phyloP scores from a whole-genome alignment of 495 filamentous ascomycete species.

The Choiromyces venosus region DNA sequence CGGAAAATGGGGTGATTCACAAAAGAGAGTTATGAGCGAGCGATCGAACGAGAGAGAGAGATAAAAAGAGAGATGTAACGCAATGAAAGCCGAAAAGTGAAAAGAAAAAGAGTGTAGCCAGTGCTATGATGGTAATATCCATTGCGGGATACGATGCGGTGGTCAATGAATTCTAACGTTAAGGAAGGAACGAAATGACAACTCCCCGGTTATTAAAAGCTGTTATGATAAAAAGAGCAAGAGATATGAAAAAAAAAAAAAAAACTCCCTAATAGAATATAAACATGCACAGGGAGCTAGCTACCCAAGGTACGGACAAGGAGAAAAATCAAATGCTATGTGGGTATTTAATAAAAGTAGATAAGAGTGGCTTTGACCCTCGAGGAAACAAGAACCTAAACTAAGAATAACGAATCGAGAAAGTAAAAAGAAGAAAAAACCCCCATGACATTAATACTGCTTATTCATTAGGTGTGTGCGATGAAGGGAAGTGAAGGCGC shows the following conservation, averaged over 20 bases:
- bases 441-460: neutral
- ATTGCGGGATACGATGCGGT: neutral
- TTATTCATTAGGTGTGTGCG: neutral
- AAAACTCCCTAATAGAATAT: neutral
- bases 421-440: too few relatives aligned
- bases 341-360: neutral
- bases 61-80: neutral
- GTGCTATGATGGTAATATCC: neutral
- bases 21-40: neutral
- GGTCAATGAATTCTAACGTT: neutral
- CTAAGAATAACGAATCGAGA: neutral
- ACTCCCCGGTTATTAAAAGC: neutral
- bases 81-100: neutral
- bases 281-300: neutral
- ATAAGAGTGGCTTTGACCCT: neutral
- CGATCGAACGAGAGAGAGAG: neutral
- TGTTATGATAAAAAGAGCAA: neutral
- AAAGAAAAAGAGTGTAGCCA: neutral
- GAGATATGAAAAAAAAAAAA: neutral
- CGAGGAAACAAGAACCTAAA: neutral
- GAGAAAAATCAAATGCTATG: conserved; percentile 3
- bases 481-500: neutral
- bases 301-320: neutral
- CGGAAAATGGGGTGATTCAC: neutral
- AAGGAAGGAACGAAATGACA: neutral